Conservation (phyloP, 23 red algal species). For the Gracilaria gracilis region DNA sequence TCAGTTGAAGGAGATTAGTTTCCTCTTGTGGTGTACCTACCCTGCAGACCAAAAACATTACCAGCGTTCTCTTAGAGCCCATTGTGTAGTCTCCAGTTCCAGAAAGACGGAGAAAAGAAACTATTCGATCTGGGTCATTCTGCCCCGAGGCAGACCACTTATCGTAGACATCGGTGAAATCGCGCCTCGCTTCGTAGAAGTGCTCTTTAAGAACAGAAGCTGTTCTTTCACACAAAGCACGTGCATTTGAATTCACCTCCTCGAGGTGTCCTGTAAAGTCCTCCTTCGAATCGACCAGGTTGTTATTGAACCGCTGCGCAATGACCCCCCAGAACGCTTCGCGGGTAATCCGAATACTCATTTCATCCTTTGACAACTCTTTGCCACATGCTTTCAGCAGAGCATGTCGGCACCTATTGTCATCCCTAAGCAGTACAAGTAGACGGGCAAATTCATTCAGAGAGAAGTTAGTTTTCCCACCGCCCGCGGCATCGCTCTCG, state of each 20-base stretch:
- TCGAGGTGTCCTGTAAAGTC: not conserved
- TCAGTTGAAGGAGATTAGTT: not conserved
- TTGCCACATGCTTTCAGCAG: not conserved
- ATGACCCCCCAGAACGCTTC: slow-evolving; percentile 21
- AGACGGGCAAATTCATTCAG: slow-evolving; percentile 23
- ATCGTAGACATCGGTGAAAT: not conserved
- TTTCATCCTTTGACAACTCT: slow-evolving; percentile 6
- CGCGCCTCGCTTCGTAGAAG: not conserved
- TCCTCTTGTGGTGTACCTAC: not conserved
- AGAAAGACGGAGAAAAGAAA: not conserved
- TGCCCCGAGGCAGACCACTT: slow-evolving; percentile 19
- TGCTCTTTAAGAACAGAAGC: not conserved
- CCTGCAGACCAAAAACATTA: slow-evolving; percentile 12
- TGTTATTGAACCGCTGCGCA: not conserved
- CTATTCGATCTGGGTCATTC: slow-evolving; percentile 2
- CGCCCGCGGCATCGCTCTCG: not conserved
- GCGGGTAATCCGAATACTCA: not conserved
- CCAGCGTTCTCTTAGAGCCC: not conserved
- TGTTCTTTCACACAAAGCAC: not conserved
- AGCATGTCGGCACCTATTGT: not conserved
- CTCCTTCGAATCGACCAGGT: not conserved
- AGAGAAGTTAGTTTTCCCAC: not conserved
- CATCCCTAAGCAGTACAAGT: not conserved
- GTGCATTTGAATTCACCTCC: not conserved
- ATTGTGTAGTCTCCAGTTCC: not conserved